Percentiles rank a stretch among this genome's conserved stretches.
Evolutionary conservation across 2,329 filamentous ascomycete genomes (phyloP).

Genomic region (Keithomyces neogunnii): DNA sequence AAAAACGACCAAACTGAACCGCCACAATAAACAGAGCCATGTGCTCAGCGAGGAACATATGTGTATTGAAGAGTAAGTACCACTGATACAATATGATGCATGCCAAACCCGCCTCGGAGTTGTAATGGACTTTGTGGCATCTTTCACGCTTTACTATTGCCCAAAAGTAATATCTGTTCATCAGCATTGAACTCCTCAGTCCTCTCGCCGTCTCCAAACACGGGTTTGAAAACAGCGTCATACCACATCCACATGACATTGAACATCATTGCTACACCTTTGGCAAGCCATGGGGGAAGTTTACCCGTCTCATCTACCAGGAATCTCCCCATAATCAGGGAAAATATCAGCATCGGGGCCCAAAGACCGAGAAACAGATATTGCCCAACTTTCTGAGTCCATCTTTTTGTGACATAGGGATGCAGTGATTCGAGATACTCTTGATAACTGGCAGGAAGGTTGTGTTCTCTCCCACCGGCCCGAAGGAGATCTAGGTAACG

Average conservation of each 20-base stretch:
- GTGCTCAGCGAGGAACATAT: no score
- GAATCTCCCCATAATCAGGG: slow-evolving; percentile 35
- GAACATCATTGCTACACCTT: slow-evolving; percentile 42
- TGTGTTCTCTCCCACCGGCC: slow-evolving; percentile 70
- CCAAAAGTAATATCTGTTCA: background rate
- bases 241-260: slow-evolving; percentile 37
- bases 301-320: slow-evolving; percentile 59
- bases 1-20: no score
- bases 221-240: slow-evolving; percentile 38
- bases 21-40: no score
- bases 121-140: background rate
- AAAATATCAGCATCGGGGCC: slow-evolving; percentile 43
- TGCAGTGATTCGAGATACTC: slow-evolving; percentile 61
- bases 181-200: slow-evolving; percentile 25
- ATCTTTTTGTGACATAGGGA: slow-evolving; percentile 61
- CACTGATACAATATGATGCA: no score
- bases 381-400: slow-evolving; percentile 57
- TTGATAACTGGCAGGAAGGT: slow-evolving; percentile 71
- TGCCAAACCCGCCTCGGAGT: no score
- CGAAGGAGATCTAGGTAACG: slow-evolving; percentile 77
- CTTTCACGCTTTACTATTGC: background rate
- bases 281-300: slow-evolving; percentile 58
- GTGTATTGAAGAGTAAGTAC: no score
- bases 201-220: slow-evolving; percentile 84
- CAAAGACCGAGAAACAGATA: slow-evolving; percentile 52